Evolutionary conservation across 176 grass and related monocot genomes (phyloP), one percentile per base, ranked within the genome.

Genomic region (Themeda triandra): DNA sequence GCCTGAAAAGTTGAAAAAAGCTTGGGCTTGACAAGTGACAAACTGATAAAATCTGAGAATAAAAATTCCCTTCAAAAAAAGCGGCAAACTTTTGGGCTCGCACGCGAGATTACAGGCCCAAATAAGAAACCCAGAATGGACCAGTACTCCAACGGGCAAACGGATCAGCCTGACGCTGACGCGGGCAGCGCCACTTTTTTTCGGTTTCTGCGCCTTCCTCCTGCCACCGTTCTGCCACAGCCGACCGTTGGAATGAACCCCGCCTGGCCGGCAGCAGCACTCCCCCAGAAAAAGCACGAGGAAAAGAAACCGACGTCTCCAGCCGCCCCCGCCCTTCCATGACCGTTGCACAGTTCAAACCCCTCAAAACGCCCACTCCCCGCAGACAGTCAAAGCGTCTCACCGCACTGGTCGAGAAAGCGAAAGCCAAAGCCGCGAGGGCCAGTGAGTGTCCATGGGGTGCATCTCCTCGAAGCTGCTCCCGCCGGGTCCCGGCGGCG

Each of bases 391-490:
- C 66, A 79, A 87, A 35, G 51, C 24, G 17, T 24, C 75, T 27
- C 23, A 33, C n/a, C 25, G 72, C 32, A 28, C 68, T 1, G 80
- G 53, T 30, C 83, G 39, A 82, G 45, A 88, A 64, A 89, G 76
- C 69, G 48, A 44, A 12, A 82, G 59, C 28, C 8, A 53, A 54
- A 35, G 28, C 66, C 71, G 71, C 58, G n/a, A 66, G 44, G 14
- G 45, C 45, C 45, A 14, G 45, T 41, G 39, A 14, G 45, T 41
- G 39, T 48, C 45, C 4, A 9, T 99, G 96, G 96, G 96, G 44
- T 99, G 96, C 91, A 96, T 99, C 81, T 96, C 93, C 71, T 99
- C 96, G 24, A 99, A 92, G 85, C 76, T 96, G 41, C 88, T 93
- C 28, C 81, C 83, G 37, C 86, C 93, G 32, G 89, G 92, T 28